These are phyloP conservation scores for Fusarium tuaranense DNA, from an alignment of 2,329 filamentous ascomycete species.

Conservation along the genomic window DNA sequence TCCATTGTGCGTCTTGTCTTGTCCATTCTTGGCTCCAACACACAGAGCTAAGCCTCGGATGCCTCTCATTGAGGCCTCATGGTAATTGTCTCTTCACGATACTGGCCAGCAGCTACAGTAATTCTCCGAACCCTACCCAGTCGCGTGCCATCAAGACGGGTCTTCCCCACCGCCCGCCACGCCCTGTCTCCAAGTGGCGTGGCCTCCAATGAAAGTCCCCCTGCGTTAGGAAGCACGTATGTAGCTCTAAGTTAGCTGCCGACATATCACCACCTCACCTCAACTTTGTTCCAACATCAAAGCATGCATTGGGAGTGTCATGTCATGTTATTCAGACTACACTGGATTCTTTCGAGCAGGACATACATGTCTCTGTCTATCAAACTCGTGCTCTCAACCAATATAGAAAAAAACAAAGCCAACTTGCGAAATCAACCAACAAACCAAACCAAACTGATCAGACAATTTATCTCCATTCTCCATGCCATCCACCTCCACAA, in stretches of 20 bases:
- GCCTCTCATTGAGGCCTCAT: slow-evolving; percentile 10
- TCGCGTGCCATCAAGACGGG: slow-evolving; percentile 14
- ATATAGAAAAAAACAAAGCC: slow-evolving; percentile 9
- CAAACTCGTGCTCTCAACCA: background rate
- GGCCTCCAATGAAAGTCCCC: slow-evolving; percentile 8
- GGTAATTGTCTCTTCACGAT: background rate
- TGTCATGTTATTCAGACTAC: slow-evolving; percentile 12
- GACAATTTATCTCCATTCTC: background rate
- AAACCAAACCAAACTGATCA: slow-evolving; percentile 9
- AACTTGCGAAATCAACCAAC: slow-evolving; percentile 20
- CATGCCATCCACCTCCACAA: background rate
- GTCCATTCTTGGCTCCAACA: background rate
- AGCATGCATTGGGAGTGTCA: background rate
- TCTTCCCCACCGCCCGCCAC: slow-evolving; percentile 3
- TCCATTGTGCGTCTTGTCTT: background rate
- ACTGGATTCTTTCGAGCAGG: background rate
- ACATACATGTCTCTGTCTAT: slow-evolving; percentile 1
- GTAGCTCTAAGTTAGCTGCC: background rate
- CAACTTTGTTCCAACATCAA: slow-evolving; percentile 34
- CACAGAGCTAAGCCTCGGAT: background rate
- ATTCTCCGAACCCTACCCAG: background rate
- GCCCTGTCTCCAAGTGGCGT: slow-evolving; percentile 11
- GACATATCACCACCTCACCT: background rate
- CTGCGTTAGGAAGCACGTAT: background rate
- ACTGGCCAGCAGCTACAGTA: background rate